Evolutionary conservation across 2,329 filamentous ascomycete species (phyloP), one percentile per base, ranked within the genome.

Genomic region (Metarhizium anisopliae): DNA sequence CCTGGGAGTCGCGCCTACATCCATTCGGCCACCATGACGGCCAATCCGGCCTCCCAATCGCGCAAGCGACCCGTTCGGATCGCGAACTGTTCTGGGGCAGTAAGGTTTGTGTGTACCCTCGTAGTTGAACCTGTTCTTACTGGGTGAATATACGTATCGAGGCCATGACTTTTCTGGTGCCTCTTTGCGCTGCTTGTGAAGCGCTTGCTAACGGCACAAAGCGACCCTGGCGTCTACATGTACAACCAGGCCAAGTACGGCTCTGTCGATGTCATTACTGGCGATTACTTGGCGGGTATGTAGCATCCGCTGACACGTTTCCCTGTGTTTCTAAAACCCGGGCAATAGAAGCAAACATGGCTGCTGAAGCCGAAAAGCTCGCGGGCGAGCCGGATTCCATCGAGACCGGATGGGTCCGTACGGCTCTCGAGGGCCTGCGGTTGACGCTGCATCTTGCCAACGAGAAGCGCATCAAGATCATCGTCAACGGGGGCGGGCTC

Each of bases 401-500:
- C 2, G 35, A 58, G 10, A 55, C 59, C 2, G 65, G 63, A 29
- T 67, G 64, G 54, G 60, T 62, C 11, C 43, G 38, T 7, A 59
- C 59, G 0, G 64, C 64, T 2, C 58, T 62, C 36, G 60, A 62
- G 13, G 66, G 66, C 3, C 55, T 68, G 36, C 51, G 58, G 25
- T 56, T 61, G 58, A 60, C 65, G 0, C 54, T 68, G 2, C 60
- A 65, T 18, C 79, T 58, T 66, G 72, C 67, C 14, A 57, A 63
- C 2, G 66, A 75, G 51, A 75, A 79, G 57, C 63, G 70, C 0
- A 82, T 83, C 66, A 80, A 79, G 58, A 69, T 83, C 13, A 70
- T 81, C 40, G 70, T 82, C 55, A 83, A 84, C 60, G 81, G 81
- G 2, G 81, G 82, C 0, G 78, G 75, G 2, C 70, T 79, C 16